phyloP scores from a whole-genome alignment of 1,139 yeast species.

The Sugiyamaella sp. region DNA sequence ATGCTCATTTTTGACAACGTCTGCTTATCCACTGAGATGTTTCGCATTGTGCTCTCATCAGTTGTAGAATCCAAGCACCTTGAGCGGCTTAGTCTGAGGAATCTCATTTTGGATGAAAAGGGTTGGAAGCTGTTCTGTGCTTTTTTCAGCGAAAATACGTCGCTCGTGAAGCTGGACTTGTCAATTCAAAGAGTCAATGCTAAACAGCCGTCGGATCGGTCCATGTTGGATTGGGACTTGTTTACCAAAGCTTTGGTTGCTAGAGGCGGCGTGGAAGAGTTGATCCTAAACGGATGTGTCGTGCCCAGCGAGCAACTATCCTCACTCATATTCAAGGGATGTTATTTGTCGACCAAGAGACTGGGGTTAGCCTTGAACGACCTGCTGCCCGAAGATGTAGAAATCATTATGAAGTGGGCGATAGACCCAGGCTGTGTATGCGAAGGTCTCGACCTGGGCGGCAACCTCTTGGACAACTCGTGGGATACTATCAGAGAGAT shows the following conservation, averaged over 20 bases:
- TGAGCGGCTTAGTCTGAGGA: conserved; percentile 74
- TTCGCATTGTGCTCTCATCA: conserved; percentile 66
- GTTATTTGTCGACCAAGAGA: conserved; percentile 58
- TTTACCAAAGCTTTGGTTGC: conserved; percentile 59
- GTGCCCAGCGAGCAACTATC: conserved; percentile 51
- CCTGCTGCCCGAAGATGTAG: conserved; percentile 58
- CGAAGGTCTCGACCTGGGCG: conserved; percentile 84
- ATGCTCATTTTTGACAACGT: conserved; percentile 84
- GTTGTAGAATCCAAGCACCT: conserved; percentile 58
- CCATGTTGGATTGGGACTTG: conserved; percentile 76
- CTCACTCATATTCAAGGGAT: conserved; percentile 58
- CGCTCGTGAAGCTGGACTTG: conserved; percentile 69
- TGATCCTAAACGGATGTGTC: conserved; percentile 80
- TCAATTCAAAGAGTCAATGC: conserved; percentile 32
- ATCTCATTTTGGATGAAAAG: conserved; percentile 67
- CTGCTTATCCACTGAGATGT: conserved; percentile 77
- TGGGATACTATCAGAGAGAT: conserved; percentile 44
- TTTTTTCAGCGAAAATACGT: conserved; percentile 60
- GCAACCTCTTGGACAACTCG: conserved; percentile 65
- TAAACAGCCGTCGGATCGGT: conserved; percentile 44
- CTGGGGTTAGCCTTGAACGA: conserved; percentile 79
- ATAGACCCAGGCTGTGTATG: conserved; percentile 55
- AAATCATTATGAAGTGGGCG: conserved; percentile 64
- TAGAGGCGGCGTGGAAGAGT: conserved; percentile 79
- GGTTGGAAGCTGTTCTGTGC: conserved; percentile 82